Base-by-base conservation (phyloP, 2,329 filamentous ascomycete genomes). In the Sclerotinia spermophila region DNA sequence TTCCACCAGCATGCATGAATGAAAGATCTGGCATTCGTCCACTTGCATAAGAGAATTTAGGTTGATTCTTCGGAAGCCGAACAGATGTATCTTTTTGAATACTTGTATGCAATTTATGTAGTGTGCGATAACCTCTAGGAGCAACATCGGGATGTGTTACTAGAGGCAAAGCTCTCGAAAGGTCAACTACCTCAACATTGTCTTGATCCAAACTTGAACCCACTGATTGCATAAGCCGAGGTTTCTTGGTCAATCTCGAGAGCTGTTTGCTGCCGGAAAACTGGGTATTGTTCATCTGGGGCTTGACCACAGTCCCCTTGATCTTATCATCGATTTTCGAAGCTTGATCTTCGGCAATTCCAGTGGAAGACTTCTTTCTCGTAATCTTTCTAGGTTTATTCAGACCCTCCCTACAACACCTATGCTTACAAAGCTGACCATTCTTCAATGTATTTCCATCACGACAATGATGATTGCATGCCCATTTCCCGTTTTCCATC, bases 401-500 rank as follows among this genome's bases (percentile, higher is more conserved):
- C 27, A 92, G 77, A 0, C 92, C 92, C 72, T 92, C 88, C 35
- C 85, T 85, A 76, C 92, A 95, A 76, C 92, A 95, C 48, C 86
- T 80, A 76, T 95, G 92, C 74, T 88, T 92, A 79, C 92, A 94
- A 45, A 70, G 74, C 45, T 80, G 81, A 6, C 82, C 82, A 53
- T 79, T 78, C 71, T 79, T 80, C 1, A 81, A 81, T 33, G 76
- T 76, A 2, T 77, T 77, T 2, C 78, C 79, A 64, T 82, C 81
- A n/a, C 77, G 77, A 69, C 92, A 94, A 27, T 80, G 80, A 77
- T 95, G 92, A 71, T 90, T 90, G 80, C 92, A 95, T 48, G 85
- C 85, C 88, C 90, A 94, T 76, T 86, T 92, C 0, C 91, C 92
- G 76, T 92, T 94, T 0, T 83, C 80, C 72, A 94, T 84, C 74